These are phyloP conservation scores for Trichoderma virens DNA, from an alignment of 495 filamentous ascomycete species.

Conservation along the genomic window DNA sequence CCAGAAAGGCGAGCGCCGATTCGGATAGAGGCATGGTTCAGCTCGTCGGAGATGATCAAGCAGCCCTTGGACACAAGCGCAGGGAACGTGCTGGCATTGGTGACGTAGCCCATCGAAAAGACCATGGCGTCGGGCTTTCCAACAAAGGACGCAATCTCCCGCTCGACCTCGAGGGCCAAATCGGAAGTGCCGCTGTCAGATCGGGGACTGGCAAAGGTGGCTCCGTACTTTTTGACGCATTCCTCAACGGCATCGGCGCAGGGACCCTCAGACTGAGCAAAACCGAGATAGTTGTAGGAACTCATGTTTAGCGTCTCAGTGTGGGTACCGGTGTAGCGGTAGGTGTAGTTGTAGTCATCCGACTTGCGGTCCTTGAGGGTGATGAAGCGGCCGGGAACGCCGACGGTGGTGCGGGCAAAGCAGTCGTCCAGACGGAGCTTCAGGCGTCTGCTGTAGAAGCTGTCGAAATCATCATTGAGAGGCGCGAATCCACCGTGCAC, in stretches of 20 bases:
- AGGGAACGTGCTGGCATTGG: slow-evolving; percentile 85
- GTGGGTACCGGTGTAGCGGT: slow-evolving; percentile 76
- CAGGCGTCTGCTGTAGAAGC: slow-evolving; percentile 88
- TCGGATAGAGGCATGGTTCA: slow-evolving; percentile 96
- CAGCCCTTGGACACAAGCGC: slow-evolving; percentile 85
- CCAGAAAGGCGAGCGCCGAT: slow-evolving; percentile 90
- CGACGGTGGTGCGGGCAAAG: slow-evolving; percentile 84
- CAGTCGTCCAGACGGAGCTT: slow-evolving; percentile 95
- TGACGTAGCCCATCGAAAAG: slow-evolving; percentile 97
- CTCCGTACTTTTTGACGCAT: slow-evolving; percentile 71
- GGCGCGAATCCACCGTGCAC: slow-evolving; percentile 84
- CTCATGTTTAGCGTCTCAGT: slow-evolving; percentile 98
- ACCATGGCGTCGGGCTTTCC: slow-evolving; percentile 92
- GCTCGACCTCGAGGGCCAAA: slow-evolving; percentile 79
- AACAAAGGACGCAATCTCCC: slow-evolving; percentile 79
- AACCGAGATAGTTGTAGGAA: slow-evolving; percentile 98
- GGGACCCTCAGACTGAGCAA: slow-evolving; percentile 94
- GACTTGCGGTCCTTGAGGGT: slow-evolving; percentile 83
- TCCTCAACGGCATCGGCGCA: slow-evolving; percentile 93
- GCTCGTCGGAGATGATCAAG: slow-evolving; percentile 89
- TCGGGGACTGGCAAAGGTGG: slow-evolving; percentile 71
- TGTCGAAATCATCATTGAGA: slow-evolving; percentile 98
- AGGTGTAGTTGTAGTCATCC: slow-evolving; percentile 80
- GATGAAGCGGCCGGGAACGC: slow-evolving; percentile 89
- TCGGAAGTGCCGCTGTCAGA: slow-evolving; percentile 82